These are phyloP conservation scores for Kurtzmaniella quercitrusa DNA, from an alignment of 1,139 yeast genomes.

Conservation along the genomic window DNA sequence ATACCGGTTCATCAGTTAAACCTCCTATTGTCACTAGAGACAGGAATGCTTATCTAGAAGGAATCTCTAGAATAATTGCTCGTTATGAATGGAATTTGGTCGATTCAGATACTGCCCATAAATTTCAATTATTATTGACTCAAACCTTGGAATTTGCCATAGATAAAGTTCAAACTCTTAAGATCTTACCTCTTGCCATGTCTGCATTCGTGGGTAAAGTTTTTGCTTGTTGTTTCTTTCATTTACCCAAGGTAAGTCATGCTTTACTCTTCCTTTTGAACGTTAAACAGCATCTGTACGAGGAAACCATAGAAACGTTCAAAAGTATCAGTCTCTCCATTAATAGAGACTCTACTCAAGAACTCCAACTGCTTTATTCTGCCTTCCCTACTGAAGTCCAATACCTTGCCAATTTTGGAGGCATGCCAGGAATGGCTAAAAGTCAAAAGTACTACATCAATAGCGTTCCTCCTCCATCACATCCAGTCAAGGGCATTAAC, in stretches of 20 bases:
- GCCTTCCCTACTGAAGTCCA: constrained; percentile 40
- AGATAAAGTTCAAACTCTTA: constrained; percentile 44
- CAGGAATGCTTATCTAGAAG: constrained; percentile 68
- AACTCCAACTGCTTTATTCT: constrained; percentile 9
- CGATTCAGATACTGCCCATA: constrained; percentile 16
- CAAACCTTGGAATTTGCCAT: constrained; percentile 58
- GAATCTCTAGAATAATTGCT: constrained; percentile 61
- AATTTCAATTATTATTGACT: constrained; percentile 34
- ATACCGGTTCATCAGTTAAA: constrained; percentile 4
- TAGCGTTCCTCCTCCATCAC: constrained; percentile 45
- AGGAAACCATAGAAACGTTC: constrained; percentile 10
- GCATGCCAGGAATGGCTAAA: constrained; percentile 20
- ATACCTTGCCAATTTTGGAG: constrained; percentile 32
- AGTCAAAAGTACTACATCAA: constrained; percentile 27
- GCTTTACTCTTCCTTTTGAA: constrained; percentile 60
- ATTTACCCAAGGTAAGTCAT: constrained; percentile 56
- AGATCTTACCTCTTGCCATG: constrained; percentile 53
- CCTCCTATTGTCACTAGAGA: constrained; percentile 32
- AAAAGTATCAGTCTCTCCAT: constrained; percentile 6
- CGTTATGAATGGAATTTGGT: constrained; percentile 57
- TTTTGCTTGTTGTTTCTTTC: constrained; percentile 63
- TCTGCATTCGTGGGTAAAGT: constrained; percentile 80
- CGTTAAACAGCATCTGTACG: constrained; percentile 42
- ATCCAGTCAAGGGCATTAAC: constrained; percentile 52
- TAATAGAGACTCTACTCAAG: constrained; percentile 8